phyloP scores from a whole-genome alignment of 176 grass and related monocot species.

The Zizania latifolia region DNA sequence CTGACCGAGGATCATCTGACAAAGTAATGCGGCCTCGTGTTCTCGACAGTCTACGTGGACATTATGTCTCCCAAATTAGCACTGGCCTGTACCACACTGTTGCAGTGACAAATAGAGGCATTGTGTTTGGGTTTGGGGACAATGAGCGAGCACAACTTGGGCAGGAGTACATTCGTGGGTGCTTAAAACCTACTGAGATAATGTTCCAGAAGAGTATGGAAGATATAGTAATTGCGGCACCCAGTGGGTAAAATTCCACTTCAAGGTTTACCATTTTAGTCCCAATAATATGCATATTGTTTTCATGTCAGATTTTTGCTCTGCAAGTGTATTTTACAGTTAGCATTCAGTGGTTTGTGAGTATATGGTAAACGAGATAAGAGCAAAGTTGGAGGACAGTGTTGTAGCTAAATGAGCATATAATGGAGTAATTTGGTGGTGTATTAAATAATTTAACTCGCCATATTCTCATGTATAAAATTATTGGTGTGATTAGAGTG shows the following conservation, averaged over 20 bases:
- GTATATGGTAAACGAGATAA: constrained; percentile 18
- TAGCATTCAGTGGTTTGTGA: constrained; percentile 29
- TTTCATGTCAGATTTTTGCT: constrained; percentile 18
- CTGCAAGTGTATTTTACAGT: constrained; percentile 33
- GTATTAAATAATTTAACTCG: constrained; percentile 36
- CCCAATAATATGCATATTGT: constrained; percentile 17
- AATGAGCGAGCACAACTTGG: constrained; percentile 95
- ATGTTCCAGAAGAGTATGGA: constrained; percentile 63
- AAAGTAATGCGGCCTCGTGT: constrained; percentile 76
- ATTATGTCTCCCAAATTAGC: constrained; percentile 85
- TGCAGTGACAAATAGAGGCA: constrained; percentile 75
- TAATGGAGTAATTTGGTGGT: constrained; percentile 31
- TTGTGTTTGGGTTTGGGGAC: constrained; percentile 94
- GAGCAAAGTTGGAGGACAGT: constrained; percentile 27
- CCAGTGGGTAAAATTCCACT: constrained; percentile 45
- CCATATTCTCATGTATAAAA: constrained; percentile 31
- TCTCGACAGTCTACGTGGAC: constrained; percentile 65
- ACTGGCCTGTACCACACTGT: constrained; percentile 96
- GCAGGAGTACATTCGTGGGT: constrained; percentile 71
- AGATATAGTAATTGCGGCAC: constrained; percentile 69
- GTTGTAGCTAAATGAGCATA: constrained; percentile 35
- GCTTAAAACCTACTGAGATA: constrained; percentile 94
- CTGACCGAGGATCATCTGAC: constrained; percentile 73
- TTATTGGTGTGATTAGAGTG: constrained; percentile 10
- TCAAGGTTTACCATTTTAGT: constrained; percentile 6